phyloP scores from a whole-genome alignment of 2,329 filamentous ascomycete species.

The Aspergillus intermedius region DNA sequence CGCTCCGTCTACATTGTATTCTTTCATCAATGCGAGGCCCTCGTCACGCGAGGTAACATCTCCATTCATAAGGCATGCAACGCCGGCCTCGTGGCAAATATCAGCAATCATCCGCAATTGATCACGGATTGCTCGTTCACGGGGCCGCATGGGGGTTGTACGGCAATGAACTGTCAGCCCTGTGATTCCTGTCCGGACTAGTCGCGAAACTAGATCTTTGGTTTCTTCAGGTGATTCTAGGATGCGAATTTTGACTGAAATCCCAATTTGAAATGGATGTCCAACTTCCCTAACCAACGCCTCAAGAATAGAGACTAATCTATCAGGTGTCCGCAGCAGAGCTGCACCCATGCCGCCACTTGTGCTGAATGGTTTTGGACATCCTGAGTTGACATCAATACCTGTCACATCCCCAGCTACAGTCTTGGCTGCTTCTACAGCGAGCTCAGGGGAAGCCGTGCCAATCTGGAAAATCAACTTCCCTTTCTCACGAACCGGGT shows the following conservation, averaged over 20 bases:
- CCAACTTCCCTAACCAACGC: slow-evolving; percentile 73
- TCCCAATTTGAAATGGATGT: slow-evolving; percentile 74
- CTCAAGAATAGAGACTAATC: slow-evolving; percentile 73
- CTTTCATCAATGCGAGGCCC: slow-evolving; percentile 61
- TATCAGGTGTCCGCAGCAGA: slow-evolving; percentile 76
- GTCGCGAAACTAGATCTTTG: slow-evolving; percentile 64
- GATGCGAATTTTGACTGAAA: slow-evolving; percentile 93
- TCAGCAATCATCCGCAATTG: slow-evolving; percentile 78
- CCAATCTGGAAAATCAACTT: slow-evolving; percentile 88
- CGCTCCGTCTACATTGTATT: slow-evolving; percentile 83
- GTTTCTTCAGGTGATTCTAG: slow-evolving; percentile 72
- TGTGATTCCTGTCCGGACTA: slow-evolving; percentile 83
- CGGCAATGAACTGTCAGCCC: slow-evolving; percentile 92
- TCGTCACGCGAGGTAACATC: slow-evolving; percentile 74
- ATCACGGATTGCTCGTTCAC: slow-evolving; percentile 77
- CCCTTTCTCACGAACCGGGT: slow-evolving; percentile 67
- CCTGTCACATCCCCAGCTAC: slow-evolving; percentile 84
- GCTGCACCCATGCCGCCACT: slow-evolving; percentile 93
- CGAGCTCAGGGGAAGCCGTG: slow-evolving; percentile 72
- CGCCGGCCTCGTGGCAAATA: slow-evolving; percentile 74
- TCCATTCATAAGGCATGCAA: slow-evolving; percentile 93
- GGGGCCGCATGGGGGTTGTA: slow-evolving; percentile 88
- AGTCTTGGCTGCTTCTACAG: slow-evolving; percentile 75
- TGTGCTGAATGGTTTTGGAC: slow-evolving; percentile 93
- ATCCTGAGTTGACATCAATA: slow-evolving; percentile 97